These are phyloP conservation scores for Colletotrichum sansevieriae DNA, from an alignment of 2,329 filamentous ascomycete species.

Conservation along the genomic window DNA sequence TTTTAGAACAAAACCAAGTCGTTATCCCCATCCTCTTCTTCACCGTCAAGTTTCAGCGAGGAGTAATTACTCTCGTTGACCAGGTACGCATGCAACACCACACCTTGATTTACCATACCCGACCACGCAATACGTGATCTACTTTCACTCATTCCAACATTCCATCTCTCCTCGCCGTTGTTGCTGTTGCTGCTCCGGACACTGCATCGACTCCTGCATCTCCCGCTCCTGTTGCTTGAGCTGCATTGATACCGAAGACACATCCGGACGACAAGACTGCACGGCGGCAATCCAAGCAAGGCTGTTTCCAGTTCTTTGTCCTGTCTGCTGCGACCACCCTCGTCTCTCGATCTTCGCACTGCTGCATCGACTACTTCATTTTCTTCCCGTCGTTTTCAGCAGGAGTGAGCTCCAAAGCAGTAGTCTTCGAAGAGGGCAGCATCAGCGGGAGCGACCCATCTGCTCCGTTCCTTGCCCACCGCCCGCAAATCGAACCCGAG, in stretches of 20 bases:
- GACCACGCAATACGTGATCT: conserved; percentile 5
- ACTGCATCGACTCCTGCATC: not conserved
- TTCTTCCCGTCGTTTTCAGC: not conserved
- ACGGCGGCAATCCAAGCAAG: not conserved
- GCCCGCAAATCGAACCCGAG: conserved; percentile 12
- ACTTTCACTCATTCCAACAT: conserved; percentile 5
- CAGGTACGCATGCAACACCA: conserved; percentile 22
- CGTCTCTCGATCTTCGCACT: conserved; percentile 2
- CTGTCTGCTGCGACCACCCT: not conserved
- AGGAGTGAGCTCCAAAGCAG: not conserved
- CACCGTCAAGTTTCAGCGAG: conserved; percentile 8
- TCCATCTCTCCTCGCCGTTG: not conserved
- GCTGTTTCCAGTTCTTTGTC: conserved; percentile 20
- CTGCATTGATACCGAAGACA: not conserved
- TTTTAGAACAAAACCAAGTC: not conserved
- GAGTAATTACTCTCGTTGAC: conserved; percentile 5
- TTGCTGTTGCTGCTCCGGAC: not conserved
- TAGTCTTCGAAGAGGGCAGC: not conserved
- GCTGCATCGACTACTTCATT: not conserved
- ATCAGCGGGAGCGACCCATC: conserved; percentile 19
- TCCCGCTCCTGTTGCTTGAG: not conserved
- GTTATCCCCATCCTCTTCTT: not conserved
- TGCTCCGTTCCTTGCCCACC: conserved; percentile 16
- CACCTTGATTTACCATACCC: too few species aligned
- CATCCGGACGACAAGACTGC: not conserved